Conservation (phyloP, 805 yeast genomes). For the Candida dajiaensis region DNA sequence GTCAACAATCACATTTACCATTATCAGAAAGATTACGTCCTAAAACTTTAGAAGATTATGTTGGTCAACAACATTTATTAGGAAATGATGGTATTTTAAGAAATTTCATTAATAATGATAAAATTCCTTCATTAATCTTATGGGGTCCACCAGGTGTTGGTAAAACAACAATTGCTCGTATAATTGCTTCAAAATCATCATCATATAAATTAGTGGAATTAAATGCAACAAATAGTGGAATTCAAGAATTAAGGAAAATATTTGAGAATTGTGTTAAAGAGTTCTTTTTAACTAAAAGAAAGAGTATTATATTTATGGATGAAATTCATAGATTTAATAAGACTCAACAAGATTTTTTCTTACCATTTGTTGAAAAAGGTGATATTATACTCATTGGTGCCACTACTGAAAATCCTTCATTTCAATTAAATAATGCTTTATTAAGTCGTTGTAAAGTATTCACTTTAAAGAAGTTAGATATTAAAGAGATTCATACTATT, state of each 20-base stretch:
- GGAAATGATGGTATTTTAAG: conserved; percentile 58
- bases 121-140: conserved; percentile 77
- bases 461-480: conserved; percentile 48
- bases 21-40: conserved; percentile 88
- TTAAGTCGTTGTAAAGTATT: conserved; percentile 81
- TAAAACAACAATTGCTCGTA: conserved; percentile 80
- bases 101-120: conserved; percentile 54
- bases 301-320: conserved; percentile 78
- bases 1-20: conserved; percentile 29
- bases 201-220: conserved; percentile 61
- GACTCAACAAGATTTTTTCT: conserved; percentile 80
- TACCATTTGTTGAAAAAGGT: conserved; percentile 83
- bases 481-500: conserved; percentile 45
- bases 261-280: conserved; percentile 38
- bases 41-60: conserved; percentile 51
- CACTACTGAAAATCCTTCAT: conserved; percentile 94
- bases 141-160: conserved; percentile 97
- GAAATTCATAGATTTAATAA: conserved; percentile 88
- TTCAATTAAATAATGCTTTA: conserved; percentile 75
- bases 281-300: conserved; percentile 36
- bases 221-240: conserved; percentile 75
- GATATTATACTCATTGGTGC: conserved; percentile 83
- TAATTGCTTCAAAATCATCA: conserved; percentile 29
- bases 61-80: conserved; percentile 82
- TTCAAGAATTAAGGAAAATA: conserved; percentile 58